phyloP scores from a whole-genome alignment of 805 yeast species.

The Starmerella geochares region DNA sequence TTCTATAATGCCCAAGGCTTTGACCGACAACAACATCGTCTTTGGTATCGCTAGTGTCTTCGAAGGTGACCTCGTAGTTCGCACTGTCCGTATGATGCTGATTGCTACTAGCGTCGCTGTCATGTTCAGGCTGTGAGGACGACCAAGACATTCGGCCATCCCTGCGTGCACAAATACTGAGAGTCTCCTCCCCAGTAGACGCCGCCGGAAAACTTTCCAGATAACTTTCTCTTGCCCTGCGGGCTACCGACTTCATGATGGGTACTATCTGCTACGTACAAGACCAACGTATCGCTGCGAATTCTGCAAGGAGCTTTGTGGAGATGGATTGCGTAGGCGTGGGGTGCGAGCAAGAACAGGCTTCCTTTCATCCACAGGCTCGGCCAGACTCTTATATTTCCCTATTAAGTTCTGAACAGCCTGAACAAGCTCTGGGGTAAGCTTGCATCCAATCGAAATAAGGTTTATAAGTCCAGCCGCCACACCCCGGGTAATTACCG shows the following conservation, averaged over 20 bases:
- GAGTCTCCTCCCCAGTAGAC: too few species aligned
- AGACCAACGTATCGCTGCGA: not conserved
- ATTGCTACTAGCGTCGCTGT: too few species aligned
- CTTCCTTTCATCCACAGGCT: not conserved
- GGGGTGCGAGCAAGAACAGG: not conserved
- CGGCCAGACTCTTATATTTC: not conserved
- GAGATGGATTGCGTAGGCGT: not conserved
- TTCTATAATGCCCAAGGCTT: not conserved
- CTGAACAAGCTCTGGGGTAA: constrained; percentile 11
- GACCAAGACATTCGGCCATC: too few species aligned
- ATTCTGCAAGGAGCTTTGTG: not conserved
- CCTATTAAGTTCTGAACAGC: constrained; percentile 3
- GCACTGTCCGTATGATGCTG: too few species aligned
- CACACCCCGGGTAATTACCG: constrained; percentile 14
- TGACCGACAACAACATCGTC: not conserved
- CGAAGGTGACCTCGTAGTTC: not conserved
- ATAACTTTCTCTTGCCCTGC: not conserved
- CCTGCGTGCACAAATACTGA: too few species aligned
- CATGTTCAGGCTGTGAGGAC: too few species aligned
- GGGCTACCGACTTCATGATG: not conserved
- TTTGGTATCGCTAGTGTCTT: not conserved
- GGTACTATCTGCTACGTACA: not conserved
- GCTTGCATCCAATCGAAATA: constrained; percentile 14
- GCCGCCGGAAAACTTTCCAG: too few species aligned
- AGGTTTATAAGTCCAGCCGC: constrained; percentile 18